Evolutionary conservation across 805 yeast species (phyloP), one percentile per base, ranked within the genome.

Genomic region (Ogataea nakhonphanomensis): DNA sequence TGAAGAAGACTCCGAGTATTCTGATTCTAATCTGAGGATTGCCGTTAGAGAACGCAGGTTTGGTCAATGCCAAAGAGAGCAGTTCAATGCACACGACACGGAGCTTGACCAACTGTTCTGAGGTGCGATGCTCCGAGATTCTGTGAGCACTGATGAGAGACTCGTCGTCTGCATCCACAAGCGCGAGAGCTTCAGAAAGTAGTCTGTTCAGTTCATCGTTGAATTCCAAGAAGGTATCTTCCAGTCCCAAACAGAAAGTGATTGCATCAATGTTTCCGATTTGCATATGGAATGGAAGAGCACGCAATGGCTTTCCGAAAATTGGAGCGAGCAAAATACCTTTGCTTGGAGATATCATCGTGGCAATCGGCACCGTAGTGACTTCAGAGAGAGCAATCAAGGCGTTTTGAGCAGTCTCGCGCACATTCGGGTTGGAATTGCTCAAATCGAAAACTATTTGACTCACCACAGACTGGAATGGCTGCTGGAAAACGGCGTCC

Each of bases 121-220:
- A 74, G 0, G 96, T 90, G 41, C 88, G 74, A 55, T 89, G 81
- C 55, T 93, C 99, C 33, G 85, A 76, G 1, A 88, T 79, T 25
- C 93, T 74, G 54, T 86, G 95, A 0, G 88, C 85, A 47, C 89
- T 86, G 0, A 96, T 88, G 46, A 95, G 69, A 2, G 96, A 86
- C 53, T 91, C 97, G 60, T 93, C 99, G 43, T 93, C 99, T 0
- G 99, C 98, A 65, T 93, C 99, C 7, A 93, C 97, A 35, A 93
- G 67, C 0, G 96, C 96, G 41, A 91, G 70, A 0, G 97, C 96
- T 58, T 93, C 99, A 43, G 86, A 76, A 8, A 93, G 65, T 41
- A 95, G 67, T 38, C 99, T 69, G 44, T 82, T 84, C 44, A 93
- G 65, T 56, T 95, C 98, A 40, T 93, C 98, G 50, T 85, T 86